phyloP scores from a whole-genome alignment of 116 monocot genomes.

The Papilionanthe hybrid region DNA sequence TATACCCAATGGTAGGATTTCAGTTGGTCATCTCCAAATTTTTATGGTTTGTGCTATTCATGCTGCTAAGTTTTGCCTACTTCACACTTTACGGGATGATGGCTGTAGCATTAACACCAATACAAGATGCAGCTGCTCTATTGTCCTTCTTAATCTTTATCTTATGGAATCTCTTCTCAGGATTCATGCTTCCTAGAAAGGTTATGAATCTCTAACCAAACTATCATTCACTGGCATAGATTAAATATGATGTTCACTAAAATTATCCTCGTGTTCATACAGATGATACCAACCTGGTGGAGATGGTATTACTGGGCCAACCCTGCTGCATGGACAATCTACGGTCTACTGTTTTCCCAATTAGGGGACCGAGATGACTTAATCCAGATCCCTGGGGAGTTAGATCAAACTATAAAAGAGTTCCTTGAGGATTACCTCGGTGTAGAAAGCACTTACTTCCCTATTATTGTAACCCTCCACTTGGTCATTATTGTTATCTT shows the following conservation, averaged over 20 bases:
- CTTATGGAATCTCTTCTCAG: constrained; percentile 60
- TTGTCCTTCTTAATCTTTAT: constrained; percentile 52
- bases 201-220: constrained; percentile 15
- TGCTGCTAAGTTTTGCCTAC: constrained; percentile 45
- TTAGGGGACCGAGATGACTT: constrained; percentile 34
- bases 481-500: constrained; percentile 37
- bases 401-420: constrained; percentile 32
- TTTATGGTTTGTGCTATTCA: constrained; percentile 55
- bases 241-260: background rate
- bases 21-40: constrained; percentile 38
- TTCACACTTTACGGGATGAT: constrained; percentile 63
- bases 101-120: constrained; percentile 59
- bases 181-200: constrained; percentile 54
- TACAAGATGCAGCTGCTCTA: constrained; percentile 53
- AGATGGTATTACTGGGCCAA: constrained; percentile 74
- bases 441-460: constrained; percentile 33
- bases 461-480: constrained; percentile 41
- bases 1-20: constrained; percentile 66
- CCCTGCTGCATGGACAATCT: constrained; percentile 67
- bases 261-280: constrained; percentile 5
- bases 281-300: constrained; percentile 79
- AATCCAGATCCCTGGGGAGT: constrained; percentile 36
- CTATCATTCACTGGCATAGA: background rate
- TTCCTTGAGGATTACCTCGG: constrained; percentile 54
- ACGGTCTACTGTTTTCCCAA: constrained; percentile 60